A percentile compares a stretch with the other conserved stretches of the same genome.
These are phyloP conservation scores for Pichia membranifaciens DNA, from an alignment of 805 yeast species.

Conservation along the genomic window DNA sequence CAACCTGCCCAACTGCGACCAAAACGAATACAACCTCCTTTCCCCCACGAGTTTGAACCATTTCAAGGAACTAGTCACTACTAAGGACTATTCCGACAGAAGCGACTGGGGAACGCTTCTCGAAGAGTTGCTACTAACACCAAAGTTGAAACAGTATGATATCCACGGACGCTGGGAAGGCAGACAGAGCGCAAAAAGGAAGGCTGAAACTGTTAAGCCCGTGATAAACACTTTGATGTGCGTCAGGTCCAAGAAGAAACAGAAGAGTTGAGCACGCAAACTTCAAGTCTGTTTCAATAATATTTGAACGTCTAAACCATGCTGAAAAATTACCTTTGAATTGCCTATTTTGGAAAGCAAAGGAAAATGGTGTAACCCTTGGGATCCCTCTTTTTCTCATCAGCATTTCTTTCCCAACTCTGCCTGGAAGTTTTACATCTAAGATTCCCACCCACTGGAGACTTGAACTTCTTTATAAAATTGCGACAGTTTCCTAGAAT, in stretches of 20 bases:
- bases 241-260: constrained; percentile 4
- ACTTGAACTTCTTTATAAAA: too few species aligned
- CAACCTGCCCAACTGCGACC: background rate
- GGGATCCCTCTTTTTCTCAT: too few species aligned
- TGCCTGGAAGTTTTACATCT: too few species aligned
- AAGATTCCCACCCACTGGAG: too few species aligned
- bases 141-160: background rate
- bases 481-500: too few species aligned
- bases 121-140: background rate
- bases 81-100: constrained; percentile 5
- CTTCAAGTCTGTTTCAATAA: too few species aligned
- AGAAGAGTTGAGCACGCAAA: background rate
- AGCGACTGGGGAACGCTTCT: constrained; percentile 7
- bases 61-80: constrained; percentile 3
- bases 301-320: too few species aligned
- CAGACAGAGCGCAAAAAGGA: background rate
- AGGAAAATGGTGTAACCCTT: too few species aligned
- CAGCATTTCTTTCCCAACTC: too few species aligned
- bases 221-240: constrained; percentile 6
- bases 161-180: background rate
- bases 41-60: background rate
- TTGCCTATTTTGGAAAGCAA: too few species aligned
- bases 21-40: background rate
- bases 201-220: background rate
- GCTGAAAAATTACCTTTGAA: too few species aligned